Base-by-base conservation (phyloP, 106 monocot genomes). In the Vanilla planifolia region DNA sequence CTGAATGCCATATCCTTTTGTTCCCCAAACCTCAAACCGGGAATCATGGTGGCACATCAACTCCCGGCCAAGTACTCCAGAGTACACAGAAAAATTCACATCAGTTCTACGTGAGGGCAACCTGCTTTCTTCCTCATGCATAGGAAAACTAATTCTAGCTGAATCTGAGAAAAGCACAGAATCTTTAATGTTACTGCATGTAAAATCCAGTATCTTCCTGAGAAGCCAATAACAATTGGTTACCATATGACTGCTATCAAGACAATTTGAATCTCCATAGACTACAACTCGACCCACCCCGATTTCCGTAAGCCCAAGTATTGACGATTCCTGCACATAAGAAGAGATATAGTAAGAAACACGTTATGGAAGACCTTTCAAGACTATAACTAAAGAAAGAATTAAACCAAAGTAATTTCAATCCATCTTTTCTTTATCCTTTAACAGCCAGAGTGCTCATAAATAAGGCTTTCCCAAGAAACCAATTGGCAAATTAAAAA, bases 181-280 rank as follows among this genome's bases (percentile, higher is more conserved):
- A 78, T 92, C 88, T 74, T 66, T 85, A 42, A 83, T 63, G 23
- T 80, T 78, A 17, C 34, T 69, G 70, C 57, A 85, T 3, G 98
- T 92, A 62, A 92, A 99, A 50, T 99, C 98, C 37, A 99, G 47
- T 35, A 99, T 77, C 70, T 88, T 92, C 58, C 56, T 77, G 17
- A 99, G 64, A 65, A 99, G 88, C 92, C 84, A 99, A 43, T 70
- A 99, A 70, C 98, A 94, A 64, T 92, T 92, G 43, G 92, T 92
- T 44, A 99, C 92, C 98, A 99, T 99, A 64, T 99, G 92, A 63
- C 98, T 92, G 64, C 92, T 85, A 63, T 99, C 98, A 69, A 99
- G 88, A 55, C 98, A 99, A 61, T 92, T 99, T 37, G 98, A 99
- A 51, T 99, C 98, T 11, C 98, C 98, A 82, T 99, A 99, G 2